Conservation (phyloP, 305 asterid genomes). For the Fraxinus platypoda region DNA sequence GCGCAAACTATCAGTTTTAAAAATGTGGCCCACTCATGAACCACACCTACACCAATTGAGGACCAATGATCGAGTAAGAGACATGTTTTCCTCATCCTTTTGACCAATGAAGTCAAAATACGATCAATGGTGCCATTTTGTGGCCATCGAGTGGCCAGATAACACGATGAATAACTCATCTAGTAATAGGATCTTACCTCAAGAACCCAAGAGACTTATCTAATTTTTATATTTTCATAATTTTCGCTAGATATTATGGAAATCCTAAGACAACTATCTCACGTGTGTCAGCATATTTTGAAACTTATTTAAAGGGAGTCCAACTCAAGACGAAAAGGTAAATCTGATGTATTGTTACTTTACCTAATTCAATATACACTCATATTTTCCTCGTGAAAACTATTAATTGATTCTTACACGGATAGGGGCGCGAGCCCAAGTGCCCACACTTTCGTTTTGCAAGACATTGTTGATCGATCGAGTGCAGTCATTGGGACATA, state of each 20-base stretch:
- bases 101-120: too few relatives aligned
- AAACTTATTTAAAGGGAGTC: background rate
- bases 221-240: too few relatives aligned
- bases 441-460: background rate
- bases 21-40: background rate
- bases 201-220: background rate
- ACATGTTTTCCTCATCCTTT: too few relatives aligned
- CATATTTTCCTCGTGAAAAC: background rate
- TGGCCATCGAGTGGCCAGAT: background rate
- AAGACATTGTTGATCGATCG: background rate
- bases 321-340: background rate
- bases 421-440: background rate
- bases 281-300: background rate
- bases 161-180: background rate
- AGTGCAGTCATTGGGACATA: background rate
- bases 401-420: background rate
- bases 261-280: background rate
- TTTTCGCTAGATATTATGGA: background rate
- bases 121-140: background rate
- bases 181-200: background rate
- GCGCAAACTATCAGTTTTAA: background rate
- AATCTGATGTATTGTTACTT: background rate
- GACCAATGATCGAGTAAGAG: background rate
- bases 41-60: background rate
- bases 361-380: background rate